Percentiles rank a stretch among this genome's conserved stretches.
Conservation (phyloP, 208 protist genomes). For the Acanthamoeba quina region DNA sequence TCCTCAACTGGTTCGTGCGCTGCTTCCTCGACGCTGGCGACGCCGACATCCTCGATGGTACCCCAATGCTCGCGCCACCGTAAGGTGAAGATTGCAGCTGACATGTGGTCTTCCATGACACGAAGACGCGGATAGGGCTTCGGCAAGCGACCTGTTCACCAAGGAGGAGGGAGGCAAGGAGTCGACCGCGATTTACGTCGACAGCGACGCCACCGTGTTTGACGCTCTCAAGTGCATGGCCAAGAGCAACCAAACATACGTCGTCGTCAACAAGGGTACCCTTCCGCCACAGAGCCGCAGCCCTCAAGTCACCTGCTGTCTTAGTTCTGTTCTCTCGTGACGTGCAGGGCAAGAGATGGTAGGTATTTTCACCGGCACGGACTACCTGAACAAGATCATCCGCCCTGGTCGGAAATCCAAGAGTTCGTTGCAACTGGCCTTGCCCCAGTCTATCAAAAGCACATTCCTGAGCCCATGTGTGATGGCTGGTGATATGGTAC, state of each 20-base stretch:
- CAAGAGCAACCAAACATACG: not conserved
- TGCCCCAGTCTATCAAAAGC: not conserved
- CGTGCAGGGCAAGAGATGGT: constrained; percentile 11
- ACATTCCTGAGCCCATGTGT: not conserved
- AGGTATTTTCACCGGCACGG: constrained; percentile 12
- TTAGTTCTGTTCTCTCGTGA: too few species aligned
- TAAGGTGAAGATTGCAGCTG: too few species aligned
- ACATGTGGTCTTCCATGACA: too few species aligned
- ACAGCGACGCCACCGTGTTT: constrained; percentile 16
- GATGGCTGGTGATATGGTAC: not conserved
- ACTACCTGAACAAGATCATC: constrained; percentile 32
- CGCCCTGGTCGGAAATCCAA: not conserved
- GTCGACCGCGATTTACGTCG: not conserved
- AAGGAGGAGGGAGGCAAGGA: not conserved
- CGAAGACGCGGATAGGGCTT: not conserved
- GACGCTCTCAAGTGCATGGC: constrained; percentile 7
- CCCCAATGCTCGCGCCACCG: not conserved
- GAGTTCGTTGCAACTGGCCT: not conserved
- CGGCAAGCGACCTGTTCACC: not conserved
- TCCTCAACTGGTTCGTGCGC: constrained; percentile 45
- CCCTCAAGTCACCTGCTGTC: too few species aligned
- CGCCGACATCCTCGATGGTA: not conserved
- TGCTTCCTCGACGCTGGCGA: constrained; percentile 3
- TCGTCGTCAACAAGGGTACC: constrained; percentile 25
- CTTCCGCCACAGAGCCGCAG: too few species aligned